Percentiles rank a stretch among this genome's conserved stretches.
phyloP scores from a whole-genome alignment of 2,329 filamentous ascomycete species.

The Lachnum nothofagi region DNA sequence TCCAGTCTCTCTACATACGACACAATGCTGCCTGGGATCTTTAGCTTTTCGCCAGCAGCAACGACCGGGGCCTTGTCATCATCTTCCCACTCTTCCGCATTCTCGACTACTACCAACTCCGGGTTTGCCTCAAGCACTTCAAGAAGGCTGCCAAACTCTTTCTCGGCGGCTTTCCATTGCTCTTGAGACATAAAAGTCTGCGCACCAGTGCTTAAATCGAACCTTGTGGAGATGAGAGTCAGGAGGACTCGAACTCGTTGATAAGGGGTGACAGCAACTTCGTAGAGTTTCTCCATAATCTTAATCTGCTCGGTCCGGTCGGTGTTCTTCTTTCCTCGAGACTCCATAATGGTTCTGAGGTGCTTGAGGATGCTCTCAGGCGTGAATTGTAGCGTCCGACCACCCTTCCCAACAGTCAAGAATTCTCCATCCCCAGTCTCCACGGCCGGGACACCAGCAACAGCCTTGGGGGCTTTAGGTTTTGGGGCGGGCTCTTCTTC shows the following conservation, averaged over 20 bases:
- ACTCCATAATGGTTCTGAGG: slow-evolving; percentile 85
- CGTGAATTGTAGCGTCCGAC: slow-evolving; percentile 85
- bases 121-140: slow-evolving; percentile 72
- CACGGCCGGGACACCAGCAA: slow-evolving; percentile 45
- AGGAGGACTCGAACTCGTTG: slow-evolving; percentile 89
- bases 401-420: slow-evolving; percentile 80
- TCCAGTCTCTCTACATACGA: slow-evolving; percentile 93
- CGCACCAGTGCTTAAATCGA: slow-evolving; percentile 79
- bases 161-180: slow-evolving; percentile 92
- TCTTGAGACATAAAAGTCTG: slow-evolving; percentile 85
- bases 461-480: slow-evolving; percentile 48
- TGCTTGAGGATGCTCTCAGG: slow-evolving; percentile 98
- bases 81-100: slow-evolving; percentile 97
- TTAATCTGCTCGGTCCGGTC: slow-evolving; percentile 91
- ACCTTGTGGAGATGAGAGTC: slow-evolving; percentile 86
- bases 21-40: slow-evolving; percentile 87
- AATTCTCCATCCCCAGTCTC: slow-evolving; percentile 71
- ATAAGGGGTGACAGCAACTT: slow-evolving; percentile 86
- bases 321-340: slow-evolving; percentile 97
- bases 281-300: slow-evolving; percentile 91
- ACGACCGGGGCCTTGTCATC: slow-evolving; percentile 86
- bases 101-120: slow-evolving; percentile 82
- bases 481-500: slow-evolving; percentile 59
- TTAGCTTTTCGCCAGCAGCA: slow-evolving; percentile 71
- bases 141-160: slow-evolving; percentile 75